Percentiles rank a stretch among this genome's conserved stretches.
phyloP scores from a whole-genome alignment of 345 rosid genomes.

The Syzygium jambos region DNA sequence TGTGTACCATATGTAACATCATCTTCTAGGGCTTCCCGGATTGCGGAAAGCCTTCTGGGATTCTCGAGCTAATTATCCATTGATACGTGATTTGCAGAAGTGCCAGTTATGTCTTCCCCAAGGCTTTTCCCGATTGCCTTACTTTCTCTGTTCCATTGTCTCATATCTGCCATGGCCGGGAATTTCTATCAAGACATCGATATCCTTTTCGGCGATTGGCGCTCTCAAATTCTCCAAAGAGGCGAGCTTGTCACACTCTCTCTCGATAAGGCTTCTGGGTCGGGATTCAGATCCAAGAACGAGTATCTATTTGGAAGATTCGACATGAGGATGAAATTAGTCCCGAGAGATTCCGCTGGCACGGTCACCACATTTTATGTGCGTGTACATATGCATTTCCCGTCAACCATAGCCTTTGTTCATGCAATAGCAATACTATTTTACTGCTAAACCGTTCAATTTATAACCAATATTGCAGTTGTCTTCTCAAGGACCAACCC shows the following conservation, averaged over 20 bases:
- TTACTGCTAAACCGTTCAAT: background rate
- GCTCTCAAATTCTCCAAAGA: background rate
- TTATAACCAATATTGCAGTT: constrained; percentile 7
- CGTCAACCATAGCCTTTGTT: background rate
- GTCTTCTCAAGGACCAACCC: constrained; percentile 37
- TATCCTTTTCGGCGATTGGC: background rate
- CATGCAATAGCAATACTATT: background rate
- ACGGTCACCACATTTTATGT: constrained; percentile 59
- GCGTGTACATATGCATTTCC: background rate
- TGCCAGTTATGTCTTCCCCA: background rate
- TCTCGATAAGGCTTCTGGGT: constrained; percentile 26
- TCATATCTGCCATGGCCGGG: background rate
- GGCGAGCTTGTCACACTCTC: background rate
- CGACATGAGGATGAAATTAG: constrained; percentile 51
- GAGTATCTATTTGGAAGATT: constrained; percentile 42
- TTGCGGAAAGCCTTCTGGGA: background rate
- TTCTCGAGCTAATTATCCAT: background rate
- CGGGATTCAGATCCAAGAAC: constrained; percentile 38
- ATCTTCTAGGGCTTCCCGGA: background rate
- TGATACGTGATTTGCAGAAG: too few species aligned
- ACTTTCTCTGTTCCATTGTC: background rate
- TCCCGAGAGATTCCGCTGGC: constrained; percentile 57
- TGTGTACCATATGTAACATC: background rate
- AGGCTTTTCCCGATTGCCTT: background rate
- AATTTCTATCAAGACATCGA: constrained; percentile 32